These are phyloP conservation scores for Pichia occidentalis DNA, from an alignment of 805 yeast species.

Conservation along the genomic window DNA sequence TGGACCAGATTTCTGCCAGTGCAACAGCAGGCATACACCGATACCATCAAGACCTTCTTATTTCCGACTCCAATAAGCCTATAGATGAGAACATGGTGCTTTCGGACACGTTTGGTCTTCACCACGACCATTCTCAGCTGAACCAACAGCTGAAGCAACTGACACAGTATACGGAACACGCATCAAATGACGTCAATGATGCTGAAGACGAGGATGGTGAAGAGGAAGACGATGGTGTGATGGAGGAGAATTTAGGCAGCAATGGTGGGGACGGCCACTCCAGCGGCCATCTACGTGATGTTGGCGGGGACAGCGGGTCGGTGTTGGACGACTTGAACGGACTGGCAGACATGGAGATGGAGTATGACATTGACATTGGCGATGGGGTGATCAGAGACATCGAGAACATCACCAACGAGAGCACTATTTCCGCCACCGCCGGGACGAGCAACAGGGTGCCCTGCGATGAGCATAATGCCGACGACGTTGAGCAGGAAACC, in stretches of 20 bases:
- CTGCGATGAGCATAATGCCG: constrained; percentile 4
- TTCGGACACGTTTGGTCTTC: constrained; percentile 12
- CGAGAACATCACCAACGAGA: no score
- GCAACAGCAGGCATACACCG: not conserved
- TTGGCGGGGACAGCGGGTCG: not conserved
- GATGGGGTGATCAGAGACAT: no score
- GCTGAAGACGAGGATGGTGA: constrained; percentile 8
- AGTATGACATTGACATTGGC: not conserved
- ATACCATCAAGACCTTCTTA: not conserved
- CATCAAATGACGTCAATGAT: not conserved
- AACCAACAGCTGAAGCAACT: constrained; percentile 29
- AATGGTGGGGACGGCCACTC: not conserved
- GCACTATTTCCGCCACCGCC: no score
- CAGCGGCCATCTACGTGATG: not conserved
- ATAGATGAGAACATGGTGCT: constrained; percentile 3
- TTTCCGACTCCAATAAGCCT: not conserved
- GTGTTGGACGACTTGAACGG: constrained; percentile 5
- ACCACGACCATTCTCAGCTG: constrained; percentile 26
- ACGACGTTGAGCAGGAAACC: constrained; percentile 8
- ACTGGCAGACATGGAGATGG: constrained; percentile 1
- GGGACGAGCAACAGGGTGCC: constrained; percentile 1
- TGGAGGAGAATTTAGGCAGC: no score
- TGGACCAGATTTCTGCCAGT: no score
- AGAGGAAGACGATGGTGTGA: constrained; percentile 1
- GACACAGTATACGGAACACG: constrained; percentile 1